Evolutionary conservation across 116 monocot species (phyloP).

Genomic region (Iris pallida): DNA sequence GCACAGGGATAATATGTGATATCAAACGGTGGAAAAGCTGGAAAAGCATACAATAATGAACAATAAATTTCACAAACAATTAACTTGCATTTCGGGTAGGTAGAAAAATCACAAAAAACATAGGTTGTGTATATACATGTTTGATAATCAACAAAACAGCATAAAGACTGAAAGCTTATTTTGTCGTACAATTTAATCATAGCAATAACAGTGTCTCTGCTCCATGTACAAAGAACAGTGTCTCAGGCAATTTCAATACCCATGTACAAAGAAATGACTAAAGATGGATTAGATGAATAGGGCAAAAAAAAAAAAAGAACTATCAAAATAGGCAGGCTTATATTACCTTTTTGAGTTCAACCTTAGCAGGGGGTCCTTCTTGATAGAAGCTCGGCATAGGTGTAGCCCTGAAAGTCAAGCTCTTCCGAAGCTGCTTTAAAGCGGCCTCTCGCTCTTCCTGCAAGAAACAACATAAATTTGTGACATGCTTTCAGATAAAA

Average conservation of each 20-base stretch:
- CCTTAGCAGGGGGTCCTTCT: constrained; percentile 67
- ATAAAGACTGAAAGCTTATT: neutral
- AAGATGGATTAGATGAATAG: neutral
- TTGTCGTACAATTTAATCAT: too few relatives aligned
- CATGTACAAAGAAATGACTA: too few relatives aligned
- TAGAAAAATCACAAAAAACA: neutral
- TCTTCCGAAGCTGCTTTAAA: constrained; percentile 74
- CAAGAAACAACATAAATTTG: neutral
- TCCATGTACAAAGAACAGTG: too few relatives aligned
- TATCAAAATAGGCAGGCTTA: neutral
- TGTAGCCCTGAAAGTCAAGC: constrained; percentile 63
- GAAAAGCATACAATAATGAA: neutral
- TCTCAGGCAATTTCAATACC: too few relatives aligned
- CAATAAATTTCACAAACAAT: neutral
- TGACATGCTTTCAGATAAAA: too few relatives aligned
- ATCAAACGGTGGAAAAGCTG: neutral
- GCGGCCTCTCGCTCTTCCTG: constrained; percentile 87
- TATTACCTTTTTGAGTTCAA: constrained; percentile 69
- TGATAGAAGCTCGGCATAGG: constrained; percentile 93
- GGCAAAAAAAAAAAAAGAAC: neutral
- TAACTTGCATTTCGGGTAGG: neutral
- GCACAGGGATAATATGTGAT: too few relatives aligned
- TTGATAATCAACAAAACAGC: neutral
- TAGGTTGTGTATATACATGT: neutral
- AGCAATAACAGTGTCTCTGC: too few relatives aligned